phyloP scores from a whole-genome alignment of 805 yeast genomes.

The Teunomyces stri region DNA sequence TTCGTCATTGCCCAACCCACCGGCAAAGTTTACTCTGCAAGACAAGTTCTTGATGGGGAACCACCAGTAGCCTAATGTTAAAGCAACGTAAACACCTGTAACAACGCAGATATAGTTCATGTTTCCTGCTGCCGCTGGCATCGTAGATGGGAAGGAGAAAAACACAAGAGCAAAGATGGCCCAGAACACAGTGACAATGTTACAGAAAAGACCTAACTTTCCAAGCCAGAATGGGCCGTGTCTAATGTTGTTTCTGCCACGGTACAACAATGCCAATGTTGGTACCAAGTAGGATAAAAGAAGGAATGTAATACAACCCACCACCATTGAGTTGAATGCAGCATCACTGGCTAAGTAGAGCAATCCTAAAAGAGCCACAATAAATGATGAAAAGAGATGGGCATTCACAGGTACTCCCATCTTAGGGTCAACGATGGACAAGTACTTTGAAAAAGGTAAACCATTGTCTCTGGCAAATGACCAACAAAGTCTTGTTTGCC shows the following conservation, averaged over 20 bases:
- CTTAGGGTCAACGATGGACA: conserved; percentile 36
- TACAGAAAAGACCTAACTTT: conserved; percentile 32
- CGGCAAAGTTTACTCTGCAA: conserved; percentile 41
- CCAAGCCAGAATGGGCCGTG: conserved; percentile 45
- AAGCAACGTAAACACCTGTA: conserved; percentile 28
- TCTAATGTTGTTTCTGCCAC: conserved; percentile 37
- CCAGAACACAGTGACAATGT: conserved; percentile 33
- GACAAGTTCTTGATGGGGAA: conserved; percentile 39
- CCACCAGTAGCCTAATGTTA: conserved; percentile 41
- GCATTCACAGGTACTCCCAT: conserved; percentile 40
- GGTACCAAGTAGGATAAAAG: conserved; percentile 38
- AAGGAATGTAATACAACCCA: conserved; percentile 38
- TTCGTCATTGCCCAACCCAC: conserved; percentile 37
- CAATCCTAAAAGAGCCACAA: conserved; percentile 37
- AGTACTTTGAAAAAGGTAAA: conserved; percentile 39
- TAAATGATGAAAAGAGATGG: conserved; percentile 32
- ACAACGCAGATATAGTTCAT: conserved; percentile 30
- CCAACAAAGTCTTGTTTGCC: conserved; percentile 46
- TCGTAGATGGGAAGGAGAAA: conserved; percentile 35
- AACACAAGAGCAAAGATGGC: conserved; percentile 36
- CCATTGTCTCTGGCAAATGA: conserved; percentile 44
- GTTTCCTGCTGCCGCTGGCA: conserved; percentile 27
- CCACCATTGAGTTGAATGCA: conserved; percentile 41
- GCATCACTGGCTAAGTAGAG: conserved; percentile 36
- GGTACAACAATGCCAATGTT: conserved; percentile 29